Evolutionary conservation across 345 rosid species (phyloP).

Genomic region (Populus deltoides): DNA sequence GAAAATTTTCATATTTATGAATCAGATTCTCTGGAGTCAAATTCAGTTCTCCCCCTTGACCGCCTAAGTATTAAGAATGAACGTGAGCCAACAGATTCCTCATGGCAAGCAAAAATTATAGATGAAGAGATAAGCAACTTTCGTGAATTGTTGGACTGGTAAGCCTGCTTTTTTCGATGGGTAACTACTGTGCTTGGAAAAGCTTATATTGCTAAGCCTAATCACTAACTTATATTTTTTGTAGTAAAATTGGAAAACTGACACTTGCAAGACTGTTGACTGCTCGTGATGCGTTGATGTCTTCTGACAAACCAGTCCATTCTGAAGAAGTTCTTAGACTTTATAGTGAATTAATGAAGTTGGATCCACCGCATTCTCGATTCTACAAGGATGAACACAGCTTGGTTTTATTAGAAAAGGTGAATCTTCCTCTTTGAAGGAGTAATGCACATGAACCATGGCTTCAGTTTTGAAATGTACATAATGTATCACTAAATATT

Average conservation of each 20-base stretch:
- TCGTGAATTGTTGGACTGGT: slow-evolving; percentile 64
- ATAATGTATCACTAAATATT: background rate
- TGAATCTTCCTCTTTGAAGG: slow-evolving; percentile 15
- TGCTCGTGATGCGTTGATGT: slow-evolving; percentile 51
- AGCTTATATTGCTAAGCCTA: background rate
- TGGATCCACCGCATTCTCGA: slow-evolving; percentile 62
- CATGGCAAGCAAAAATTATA: slow-evolving; percentile 57
- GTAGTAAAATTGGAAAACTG: slow-evolving; percentile 92
- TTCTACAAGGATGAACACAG: slow-evolving; percentile 79
- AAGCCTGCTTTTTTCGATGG: slow-evolving; percentile 18
- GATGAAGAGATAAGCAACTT: slow-evolving; percentile 56
- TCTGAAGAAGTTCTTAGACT: slow-evolving; percentile 64
- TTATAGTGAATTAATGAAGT: slow-evolving; percentile 57
- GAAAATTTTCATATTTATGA: slow-evolving; percentile 45
- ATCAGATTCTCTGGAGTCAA: slow-evolving; percentile 36
- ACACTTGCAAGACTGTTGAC: slow-evolving; percentile 80
- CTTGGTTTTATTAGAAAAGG: slow-evolving; percentile 65
- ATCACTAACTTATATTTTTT: slow-evolving; percentile 12
- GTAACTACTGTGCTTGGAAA: slow-evolving; percentile 10
- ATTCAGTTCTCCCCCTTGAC: slow-evolving; percentile 28
- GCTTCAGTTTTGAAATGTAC: background rate
- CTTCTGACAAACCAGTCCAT: slow-evolving; percentile 34
- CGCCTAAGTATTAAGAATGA: slow-evolving; percentile 30
- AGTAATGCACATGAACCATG: background rate
- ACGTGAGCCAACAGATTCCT: slow-evolving; percentile 27